Evolutionary conservation across 169 alveolate species (phyloP), one percentile per base, ranked within the genome.

Genomic region (Babesia ovis): DNA sequence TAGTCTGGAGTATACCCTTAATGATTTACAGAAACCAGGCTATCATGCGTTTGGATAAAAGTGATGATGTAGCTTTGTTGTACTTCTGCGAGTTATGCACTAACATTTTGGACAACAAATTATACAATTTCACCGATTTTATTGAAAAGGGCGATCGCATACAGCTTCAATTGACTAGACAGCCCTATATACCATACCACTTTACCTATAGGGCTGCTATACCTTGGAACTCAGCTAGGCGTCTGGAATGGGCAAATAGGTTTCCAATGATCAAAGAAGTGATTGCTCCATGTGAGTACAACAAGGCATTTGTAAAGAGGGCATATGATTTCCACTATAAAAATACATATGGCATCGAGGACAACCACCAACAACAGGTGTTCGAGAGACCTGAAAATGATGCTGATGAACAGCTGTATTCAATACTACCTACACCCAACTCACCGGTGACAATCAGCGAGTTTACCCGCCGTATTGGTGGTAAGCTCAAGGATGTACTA

Each of bases 1-100:
- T 32, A 25, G 83, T 56, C n/a, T 59, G 77, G 66, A 69, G 83
- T 25, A 79, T 64, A 22, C 87, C 87, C 29, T 34, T 79, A 31
- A 53, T 79, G 59, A 35, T 71, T 25, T 55, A 64, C n/a, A 39
- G 48, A n/a, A 79, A 37, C 62, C 60, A 57, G 71, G 87, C 77
- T 9, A 55, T 69, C 43, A 20, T 79, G 35, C 31, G 57, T 32
- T 60, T 79, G 27, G 83, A 79, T 11, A 42, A 61, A 16, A 53
- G 70, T n/a, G 59, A 68, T 20, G 57, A 68, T 29, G 34, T 56
- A 5, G 79, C 79, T 12, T 41, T 56, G n/a, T 8, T 68, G 50
- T 68, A 39, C 42, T 51, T 68, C 51, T 27, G 53, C 54, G 79
- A 68, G 68, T 22, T 68, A 2, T 62, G 79, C 41, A 39, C 59